Evolutionary conservation across 331 rosid genomes (phyloP).

Genomic region (Rosa hybrid): DNA sequence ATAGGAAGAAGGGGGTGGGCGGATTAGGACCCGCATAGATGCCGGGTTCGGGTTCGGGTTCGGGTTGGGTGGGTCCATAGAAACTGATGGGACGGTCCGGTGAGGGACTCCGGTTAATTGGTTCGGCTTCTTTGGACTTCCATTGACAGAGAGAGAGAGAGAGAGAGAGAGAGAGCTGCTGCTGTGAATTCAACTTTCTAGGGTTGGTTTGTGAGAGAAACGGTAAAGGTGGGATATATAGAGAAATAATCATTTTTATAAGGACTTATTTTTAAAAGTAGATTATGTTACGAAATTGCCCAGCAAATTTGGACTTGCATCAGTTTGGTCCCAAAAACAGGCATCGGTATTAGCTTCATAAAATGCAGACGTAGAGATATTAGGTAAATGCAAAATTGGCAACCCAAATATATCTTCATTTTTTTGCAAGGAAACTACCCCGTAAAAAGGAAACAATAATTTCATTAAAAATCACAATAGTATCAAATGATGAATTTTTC

Average conservation of each 20-base stretch:
- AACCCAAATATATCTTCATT: too few relatives aligned
- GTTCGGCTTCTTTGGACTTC: slow-evolving; percentile 25
- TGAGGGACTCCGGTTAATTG: slow-evolving; percentile 8
- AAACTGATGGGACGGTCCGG: not conserved
- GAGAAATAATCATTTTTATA: not conserved
- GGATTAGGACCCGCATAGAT: slow-evolving; percentile 68
- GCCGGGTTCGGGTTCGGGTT: slow-evolving; percentile 26
- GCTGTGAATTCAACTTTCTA: not conserved
- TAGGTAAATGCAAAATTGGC: too few relatives aligned
- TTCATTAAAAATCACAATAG: too few relatives aligned
- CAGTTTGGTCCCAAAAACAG: not conserved
- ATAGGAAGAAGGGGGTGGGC: slow-evolving; percentile 57
- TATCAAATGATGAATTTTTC: too few relatives aligned
- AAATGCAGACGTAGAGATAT: too few relatives aligned
- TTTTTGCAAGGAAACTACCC: too few relatives aligned
- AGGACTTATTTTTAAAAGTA: not conserved
- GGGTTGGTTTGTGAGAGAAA: not conserved
- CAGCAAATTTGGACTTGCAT: not conserved
- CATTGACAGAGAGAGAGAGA: slow-evolving; percentile 6
- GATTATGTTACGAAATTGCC: not conserved
- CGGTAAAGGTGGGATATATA: not conserved
- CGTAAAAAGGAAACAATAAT: too few relatives aligned
- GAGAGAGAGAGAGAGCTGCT: not conserved
- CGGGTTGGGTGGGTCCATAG: slow-evolving; percentile 59
- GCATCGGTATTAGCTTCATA: too few relatives aligned